Evolutionary conservation across 805 yeast species (phyloP), one percentile per base, ranked within the genome.

Genomic region (Yarrowia sp.): DNA sequence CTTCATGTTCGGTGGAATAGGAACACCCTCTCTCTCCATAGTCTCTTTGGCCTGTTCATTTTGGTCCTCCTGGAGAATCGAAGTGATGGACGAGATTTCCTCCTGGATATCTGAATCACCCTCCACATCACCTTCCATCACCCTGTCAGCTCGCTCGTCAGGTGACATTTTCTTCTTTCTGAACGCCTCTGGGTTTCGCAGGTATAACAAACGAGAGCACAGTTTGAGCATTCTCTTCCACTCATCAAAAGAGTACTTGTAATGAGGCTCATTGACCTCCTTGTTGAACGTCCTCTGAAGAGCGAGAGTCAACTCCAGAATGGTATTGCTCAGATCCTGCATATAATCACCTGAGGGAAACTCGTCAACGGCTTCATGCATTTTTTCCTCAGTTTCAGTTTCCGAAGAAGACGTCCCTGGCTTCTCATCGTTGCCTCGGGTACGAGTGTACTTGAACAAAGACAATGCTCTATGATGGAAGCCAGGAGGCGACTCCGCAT

Each of bases 151-250:
- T 1, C 61, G 45, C 28, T 43, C 51, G 15, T 43, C 64, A 1
- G 50, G 51, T 10, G 64, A 44, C 51, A 58, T 13, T n/a, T 43
- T 58, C 51, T n/a, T 33, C 38, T 55, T 31, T 15, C 8, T 7
- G 45, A 92, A 76, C 71, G 89, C 90, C 44, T 92, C 92, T 8
- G 68, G 69, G 8, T 96, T 96, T 38, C 90, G 84, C 22, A 58
- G n/a, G 28, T 58, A 44, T 3, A 31, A 22, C n/a, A 58, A 15
- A 4, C 64, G 42, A 8, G 43, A 33, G 43, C 50, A 67, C 11
- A 78, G 69, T 8, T 67, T 65, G 38, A 80, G 67, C 47, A 83
- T 70, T 8, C 72, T 68, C 0, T 66, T 64, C 91, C 90, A 86
- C 64, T 84, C 84, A 2, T 79, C 78, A 67, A 75, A 83, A 8